Conservation (phyloP, 2,329 filamentous ascomycete genomes). For the Lanzia echinophila region DNA sequence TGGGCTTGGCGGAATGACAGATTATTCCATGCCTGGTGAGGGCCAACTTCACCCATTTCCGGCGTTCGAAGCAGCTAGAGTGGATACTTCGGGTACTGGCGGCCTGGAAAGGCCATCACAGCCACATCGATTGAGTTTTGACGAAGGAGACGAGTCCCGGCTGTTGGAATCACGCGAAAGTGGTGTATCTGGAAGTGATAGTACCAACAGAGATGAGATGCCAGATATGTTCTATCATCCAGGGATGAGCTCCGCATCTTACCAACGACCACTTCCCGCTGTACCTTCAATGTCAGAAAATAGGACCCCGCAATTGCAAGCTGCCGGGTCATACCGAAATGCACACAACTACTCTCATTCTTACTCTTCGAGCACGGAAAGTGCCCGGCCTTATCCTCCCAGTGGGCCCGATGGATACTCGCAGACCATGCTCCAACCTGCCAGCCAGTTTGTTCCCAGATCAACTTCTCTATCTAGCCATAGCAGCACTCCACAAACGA, state of each 20-base stretch:
- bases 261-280: constrained; percentile 57
- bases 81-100: constrained; percentile 87
- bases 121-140: constrained; percentile 76
- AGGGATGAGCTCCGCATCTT: constrained; percentile 58
- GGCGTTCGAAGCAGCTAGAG: constrained; percentile 39
- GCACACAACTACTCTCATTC: constrained; percentile 40
- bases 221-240: constrained; percentile 94
- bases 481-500: constrained; percentile 69
- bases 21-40: constrained; percentile 39
- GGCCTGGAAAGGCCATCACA: constrained; percentile 72
- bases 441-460: constrained; percentile 47
- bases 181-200: constrained; percentile 49
- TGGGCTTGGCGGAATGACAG: constrained; percentile 30
- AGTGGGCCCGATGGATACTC: constrained; percentile 27
- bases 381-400: constrained; percentile 23
- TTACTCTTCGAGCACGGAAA: constrained; percentile 42
- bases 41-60: constrained; percentile 52
- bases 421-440: constrained; percentile 39
- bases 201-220: constrained; percentile 64
- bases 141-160: constrained; percentile 78
- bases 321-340: constrained; percentile 52
- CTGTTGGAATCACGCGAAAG: constrained; percentile 41
- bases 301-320: constrained; percentile 40
- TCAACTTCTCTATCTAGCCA: constrained; percentile 81
- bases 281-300: constrained; percentile 46